Evolutionary conservation across 768 basidiomycete species (phyloP), one percentile per base, ranked within the genome.

Genomic region (Clathrus columnatus): DNA sequence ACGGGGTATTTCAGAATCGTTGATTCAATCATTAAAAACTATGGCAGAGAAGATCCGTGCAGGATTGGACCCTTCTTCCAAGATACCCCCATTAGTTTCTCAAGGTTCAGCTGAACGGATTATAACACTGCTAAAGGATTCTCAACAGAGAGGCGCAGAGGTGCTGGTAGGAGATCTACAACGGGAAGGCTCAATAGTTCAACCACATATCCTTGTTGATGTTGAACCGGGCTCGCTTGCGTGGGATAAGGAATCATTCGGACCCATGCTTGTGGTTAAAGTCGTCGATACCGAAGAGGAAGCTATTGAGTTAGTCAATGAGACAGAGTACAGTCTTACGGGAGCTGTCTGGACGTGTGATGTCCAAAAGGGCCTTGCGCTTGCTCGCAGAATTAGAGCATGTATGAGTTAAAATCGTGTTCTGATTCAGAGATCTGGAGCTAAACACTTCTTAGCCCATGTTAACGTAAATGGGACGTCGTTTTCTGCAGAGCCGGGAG

Each of bases 211-310:
- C 28, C 57, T 82, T 16, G 63, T 60, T 18, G 72, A 68, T n/a
- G 75, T 79, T 41, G 75, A 69, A 56, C 73, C 72, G 0, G 79
- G 73, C 7, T 80, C 76, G 72, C 62, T 68, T 23, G 54, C 80
- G 11, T 83, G 80, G 80, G 72, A 80, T 23, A 62, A 71, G 36
- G 85, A 87, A 65, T 74, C 76, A 1, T 85, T 85, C 64, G 82
- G 81, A 0, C 83, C 80, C 46, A 75, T 81, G 0, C 64, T 79
- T 5, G 70, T 68, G 10, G 65, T 83, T 49, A 69, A 72, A 1
- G 65, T 71, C 1, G 76, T 72, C 14, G 75, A 79, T 21, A 76
- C 72, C 0, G 62, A 75, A 11, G 75, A 79, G n/a, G 80, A 83
- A 61, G 79, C 77, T 5, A 67, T 83, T 5, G 73, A 75, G 47